phyloP scores from a whole-genome alignment of 176 grass and related monocot genomes.

The Aegilops bicornis region DNA sequence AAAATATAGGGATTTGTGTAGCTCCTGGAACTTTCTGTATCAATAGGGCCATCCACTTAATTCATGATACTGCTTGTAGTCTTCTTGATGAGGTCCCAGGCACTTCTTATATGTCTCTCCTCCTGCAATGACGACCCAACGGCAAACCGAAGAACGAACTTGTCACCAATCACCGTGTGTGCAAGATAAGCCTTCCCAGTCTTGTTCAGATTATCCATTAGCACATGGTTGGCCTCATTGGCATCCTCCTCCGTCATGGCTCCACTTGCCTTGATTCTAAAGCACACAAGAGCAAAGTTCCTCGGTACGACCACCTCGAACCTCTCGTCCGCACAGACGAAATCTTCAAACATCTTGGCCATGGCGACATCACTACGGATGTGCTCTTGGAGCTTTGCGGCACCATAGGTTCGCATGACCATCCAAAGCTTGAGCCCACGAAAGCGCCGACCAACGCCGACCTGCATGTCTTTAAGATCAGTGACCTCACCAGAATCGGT shows the following conservation, averaged over 20 bases:
- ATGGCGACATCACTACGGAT: not conserved
- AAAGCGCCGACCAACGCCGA: not conserved
- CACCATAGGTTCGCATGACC: conserved; percentile 4
- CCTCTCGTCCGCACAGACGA: not conserved
- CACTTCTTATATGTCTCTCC: not conserved
- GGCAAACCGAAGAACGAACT: not conserved
- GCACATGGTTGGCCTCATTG: not conserved
- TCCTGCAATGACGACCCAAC: not conserved
- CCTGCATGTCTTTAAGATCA: not conserved
- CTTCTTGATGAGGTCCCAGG: not conserved
- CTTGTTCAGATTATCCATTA: not conserved
- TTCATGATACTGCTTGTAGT: not conserved
- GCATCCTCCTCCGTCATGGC: not conserved
- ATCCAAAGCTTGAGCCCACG: conserved; percentile 9
- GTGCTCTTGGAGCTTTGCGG: conserved; percentile 4
- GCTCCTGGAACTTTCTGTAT: not conserved
- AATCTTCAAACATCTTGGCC: not conserved
- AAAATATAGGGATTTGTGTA: not conserved
- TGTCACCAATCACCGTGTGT: not conserved
- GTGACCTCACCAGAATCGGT: not conserved
- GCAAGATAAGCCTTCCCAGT: not conserved
- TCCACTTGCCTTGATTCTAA: not conserved
- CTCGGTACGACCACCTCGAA: not conserved
- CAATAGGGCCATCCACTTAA: not conserved
- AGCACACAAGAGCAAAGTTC: conserved; percentile 1